phyloP scores from a whole-genome alignment of 441 rosid species.

The Populus hybrid region DNA sequence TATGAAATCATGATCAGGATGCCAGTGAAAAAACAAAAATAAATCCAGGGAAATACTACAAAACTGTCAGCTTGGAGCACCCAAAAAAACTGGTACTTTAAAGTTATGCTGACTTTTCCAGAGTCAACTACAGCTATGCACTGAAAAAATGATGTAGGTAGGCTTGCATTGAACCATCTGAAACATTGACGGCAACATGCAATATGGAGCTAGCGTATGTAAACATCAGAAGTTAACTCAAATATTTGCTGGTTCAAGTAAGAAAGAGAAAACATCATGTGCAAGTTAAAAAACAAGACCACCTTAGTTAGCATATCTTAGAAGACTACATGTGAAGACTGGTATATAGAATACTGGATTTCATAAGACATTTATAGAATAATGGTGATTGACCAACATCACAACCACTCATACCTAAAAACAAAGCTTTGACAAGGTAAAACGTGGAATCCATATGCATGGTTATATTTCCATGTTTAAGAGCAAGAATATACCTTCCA shows the following conservation, averaged over 20 bases:
- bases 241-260: not conserved
- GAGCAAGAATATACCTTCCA: slow-evolving; percentile 46
- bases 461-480: not conserved
- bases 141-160: not conserved
- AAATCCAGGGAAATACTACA: not conserved
- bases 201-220: not conserved
- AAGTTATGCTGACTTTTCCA: not conserved
- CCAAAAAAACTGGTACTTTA: too few species aligned
- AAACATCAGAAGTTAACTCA: not conserved
- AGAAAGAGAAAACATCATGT: not conserved
- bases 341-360: not conserved
- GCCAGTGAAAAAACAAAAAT: not conserved
- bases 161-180: not conserved
- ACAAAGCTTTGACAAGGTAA: not conserved
- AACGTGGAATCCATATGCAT: not conserved
- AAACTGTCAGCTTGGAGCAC: not conserved
- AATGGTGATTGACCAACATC: not conserved
- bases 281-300: not conserved
- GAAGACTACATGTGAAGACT: not conserved
- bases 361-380: not conserved
- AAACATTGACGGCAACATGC: not conserved
- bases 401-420: not conserved
- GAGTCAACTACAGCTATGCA: too few species aligned
- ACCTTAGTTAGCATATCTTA: not conserved
- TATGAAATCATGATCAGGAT: slow-evolving; percentile 3